Evolutionary conservation across 2,329 filamentous ascomycete species (phyloP), one percentile per base, ranked within the genome.

Genomic region (Orbilia javanica): DNA sequence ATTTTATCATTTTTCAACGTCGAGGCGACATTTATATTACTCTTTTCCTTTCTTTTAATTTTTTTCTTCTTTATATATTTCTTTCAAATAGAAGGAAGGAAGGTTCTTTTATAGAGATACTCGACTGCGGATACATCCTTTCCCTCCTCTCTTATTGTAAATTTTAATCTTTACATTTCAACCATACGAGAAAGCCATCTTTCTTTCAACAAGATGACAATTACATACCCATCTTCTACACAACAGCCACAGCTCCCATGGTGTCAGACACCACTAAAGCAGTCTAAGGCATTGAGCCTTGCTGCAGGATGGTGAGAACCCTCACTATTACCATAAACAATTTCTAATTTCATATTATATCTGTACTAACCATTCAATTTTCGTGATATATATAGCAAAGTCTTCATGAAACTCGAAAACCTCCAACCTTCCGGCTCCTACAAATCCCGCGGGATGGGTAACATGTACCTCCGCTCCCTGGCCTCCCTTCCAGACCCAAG

Each of bases 401-500:
- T 96, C 84, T 93, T 92, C 84, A 89, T 96, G 82, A 96, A 96
- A 84, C 89, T 96, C 79, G 93, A 96, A 82, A 93, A 92, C 83
- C 88, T 94, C 68, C 93, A 97, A 82, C 93, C 93, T 3, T 92
- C 91, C 22, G 92, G 92, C 79, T 94, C 92, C 44, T 97, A 96
- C 89, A 96, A 96, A 84, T 94, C 92, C 55, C 88, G 89, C 44
- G 92, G 91, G 31, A 89, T 95, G 79, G 92, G 92, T 62, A 89
- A 92, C 83, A 88, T 92, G 83, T 90, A 93, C 83, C 86, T 90
- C 65, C 85, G 86, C 80, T 83, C 86, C 73, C 81, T 85, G 70
- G 29, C 82, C 83, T 10, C 66, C 39, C 84, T 80, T 71, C 81
- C 68, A 84, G 83, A 82, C 84, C 85, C 71, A 82, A 82, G 65